Conservation (phyloP, 1,284 basidiomycete species). For the Singerocomus rubriflavus region DNA sequence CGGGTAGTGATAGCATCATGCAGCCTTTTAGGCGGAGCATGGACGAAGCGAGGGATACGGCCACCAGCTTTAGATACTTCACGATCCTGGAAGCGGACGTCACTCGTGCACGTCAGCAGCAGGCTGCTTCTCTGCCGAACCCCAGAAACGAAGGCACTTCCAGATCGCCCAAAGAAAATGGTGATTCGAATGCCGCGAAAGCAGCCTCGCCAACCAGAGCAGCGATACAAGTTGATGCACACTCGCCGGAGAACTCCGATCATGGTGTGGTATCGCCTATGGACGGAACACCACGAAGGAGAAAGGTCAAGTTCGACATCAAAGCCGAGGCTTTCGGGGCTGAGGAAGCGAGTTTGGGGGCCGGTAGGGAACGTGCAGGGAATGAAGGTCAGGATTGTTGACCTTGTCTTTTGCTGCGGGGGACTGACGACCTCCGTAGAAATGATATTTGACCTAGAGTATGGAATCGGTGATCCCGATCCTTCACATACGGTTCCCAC, state of each 20-base stretch:
- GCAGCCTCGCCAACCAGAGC: slow-evolving; percentile 9
- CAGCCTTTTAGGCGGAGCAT: slow-evolving; percentile 56
- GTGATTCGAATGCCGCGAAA: slow-evolving; percentile 14
- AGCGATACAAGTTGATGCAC: slow-evolving; percentile 7
- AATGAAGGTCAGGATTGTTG: slow-evolving; percentile 36
- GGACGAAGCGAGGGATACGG: slow-evolving; percentile 59
- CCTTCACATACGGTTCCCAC: slow-evolving; percentile 27
- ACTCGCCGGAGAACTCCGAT: slow-evolving; percentile 15
- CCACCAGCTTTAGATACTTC: slow-evolving; percentile 66
- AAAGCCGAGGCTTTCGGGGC: slow-evolving; percentile 52
- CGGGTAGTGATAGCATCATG: slow-evolving; percentile 33
- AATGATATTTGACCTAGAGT: slow-evolving; percentile 67
- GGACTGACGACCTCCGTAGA: slow-evolving; percentile 38
- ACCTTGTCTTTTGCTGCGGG: background rate
- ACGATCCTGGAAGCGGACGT: slow-evolving; percentile 60
- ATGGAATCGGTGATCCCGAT: slow-evolving; percentile 39
- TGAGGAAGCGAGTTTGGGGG: slow-evolving; percentile 35
- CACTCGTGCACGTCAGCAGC: slow-evolving; percentile 28
- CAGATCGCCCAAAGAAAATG: slow-evolving; percentile 14
- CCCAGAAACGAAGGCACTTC: slow-evolving; percentile 11
- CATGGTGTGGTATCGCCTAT: slow-evolving; percentile 16
- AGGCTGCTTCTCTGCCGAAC: slow-evolving; percentile 19
- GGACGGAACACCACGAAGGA: slow-evolving; percentile 41
- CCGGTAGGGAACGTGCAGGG: slow-evolving; percentile 31
- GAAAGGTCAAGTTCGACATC: slow-evolving; percentile 73